Conservation (phyloP, 2,329 filamentous ascomycete species). For the Emmonsia crescens region DNA sequence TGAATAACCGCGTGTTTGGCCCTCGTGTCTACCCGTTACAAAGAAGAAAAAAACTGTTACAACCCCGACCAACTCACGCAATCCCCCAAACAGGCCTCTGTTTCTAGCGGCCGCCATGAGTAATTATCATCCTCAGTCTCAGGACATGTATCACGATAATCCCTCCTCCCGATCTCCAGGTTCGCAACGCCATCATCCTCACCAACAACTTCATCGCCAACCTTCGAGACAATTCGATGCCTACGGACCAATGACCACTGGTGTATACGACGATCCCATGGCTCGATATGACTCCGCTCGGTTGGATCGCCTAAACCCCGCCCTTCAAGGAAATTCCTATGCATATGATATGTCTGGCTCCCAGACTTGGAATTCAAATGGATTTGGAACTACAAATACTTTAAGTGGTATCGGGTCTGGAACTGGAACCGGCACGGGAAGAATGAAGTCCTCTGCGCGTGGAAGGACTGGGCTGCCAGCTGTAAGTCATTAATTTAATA, state of each 20-base stretch:
- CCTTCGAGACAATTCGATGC: constrained; percentile 69
- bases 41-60: not conserved
- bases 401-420: constrained; percentile 53
- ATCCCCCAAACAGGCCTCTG: constrained; percentile 17
- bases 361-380: constrained; percentile 72
- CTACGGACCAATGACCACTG: constrained; percentile 54
- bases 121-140: constrained; percentile 19
- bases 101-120: constrained; percentile 26
- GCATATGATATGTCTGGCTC: constrained; percentile 57
- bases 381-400: constrained; percentile 54
- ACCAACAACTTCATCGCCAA: constrained; percentile 52
- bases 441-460: constrained; percentile 46
- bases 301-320: constrained; percentile 49
- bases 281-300: constrained; percentile 45
- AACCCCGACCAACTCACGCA: constrained; percentile 13
- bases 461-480: constrained; percentile 56
- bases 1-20: not conserved
- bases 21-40: not conserved
- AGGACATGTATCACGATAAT: constrained; percentile 58
- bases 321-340: constrained; percentile 48
- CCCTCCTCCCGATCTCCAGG: constrained; percentile 60
- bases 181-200: constrained; percentile 53
- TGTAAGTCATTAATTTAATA: constrained; percentile 45
- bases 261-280: constrained; percentile 61
- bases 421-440: constrained; percentile 43